Evolutionary conservation across 2,329 filamentous ascomycete species (phyloP).

Genomic region (Stagonosporopsis rhizophila): DNA sequence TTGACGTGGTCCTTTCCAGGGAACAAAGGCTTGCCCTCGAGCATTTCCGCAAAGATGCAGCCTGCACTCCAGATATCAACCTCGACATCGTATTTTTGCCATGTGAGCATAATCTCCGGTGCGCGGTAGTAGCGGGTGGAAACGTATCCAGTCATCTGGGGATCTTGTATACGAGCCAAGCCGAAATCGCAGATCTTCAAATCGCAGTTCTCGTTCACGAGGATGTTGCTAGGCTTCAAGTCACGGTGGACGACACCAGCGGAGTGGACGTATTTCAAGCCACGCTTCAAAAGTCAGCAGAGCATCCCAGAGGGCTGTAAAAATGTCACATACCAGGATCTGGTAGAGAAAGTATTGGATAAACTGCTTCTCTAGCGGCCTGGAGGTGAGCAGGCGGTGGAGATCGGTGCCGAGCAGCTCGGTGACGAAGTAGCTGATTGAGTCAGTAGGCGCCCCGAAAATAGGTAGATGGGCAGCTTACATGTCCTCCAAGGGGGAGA

Average conservation of each 20-base stretch:
- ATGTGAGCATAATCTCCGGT: constrained; percentile 99
- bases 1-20: constrained; percentile 99
- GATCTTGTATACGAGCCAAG: constrained; percentile 95
- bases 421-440: constrained; percentile 89
- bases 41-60: constrained; percentile 99
- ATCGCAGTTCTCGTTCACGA: constrained; percentile 99
- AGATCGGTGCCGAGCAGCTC: constrained; percentile 96
- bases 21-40: constrained; percentile 97
- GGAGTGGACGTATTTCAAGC: constrained; percentile 98
- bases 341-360: constrained; percentile 99
- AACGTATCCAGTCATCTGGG: constrained; percentile 99
- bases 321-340: constrained; percentile 76
- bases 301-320: constrained; percentile 64
- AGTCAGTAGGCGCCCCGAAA: constrained; percentile 25
- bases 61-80: constrained; percentile 99
- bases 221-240: constrained; percentile 97
- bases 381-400: constrained; percentile 91
- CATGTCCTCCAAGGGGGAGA: constrained; percentile 98
- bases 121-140: constrained; percentile 98
- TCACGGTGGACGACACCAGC: constrained; percentile 97
- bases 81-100: constrained; percentile 99
- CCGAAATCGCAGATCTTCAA: constrained; percentile 99
- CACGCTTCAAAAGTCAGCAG: constrained; percentile 68
- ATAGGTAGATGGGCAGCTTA: constrained; percentile 56
- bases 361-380: constrained; percentile 98